Evolutionary conservation across 441 rosid genomes (phyloP).

Genomic region (Mallotus japonicus): DNA sequence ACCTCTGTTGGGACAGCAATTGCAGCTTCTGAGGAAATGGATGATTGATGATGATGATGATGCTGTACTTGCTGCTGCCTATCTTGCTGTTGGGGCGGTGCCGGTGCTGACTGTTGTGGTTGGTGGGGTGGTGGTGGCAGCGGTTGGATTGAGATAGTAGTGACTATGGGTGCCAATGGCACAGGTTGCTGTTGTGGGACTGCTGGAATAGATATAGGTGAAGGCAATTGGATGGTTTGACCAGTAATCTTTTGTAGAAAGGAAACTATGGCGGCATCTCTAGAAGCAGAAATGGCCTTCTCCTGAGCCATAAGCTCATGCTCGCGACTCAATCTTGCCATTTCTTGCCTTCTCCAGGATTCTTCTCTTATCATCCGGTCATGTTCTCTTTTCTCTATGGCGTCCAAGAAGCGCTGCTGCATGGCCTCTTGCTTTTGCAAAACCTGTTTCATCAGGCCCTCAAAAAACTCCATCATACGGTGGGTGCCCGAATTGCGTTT

Average conservation of each 20-base stretch:
- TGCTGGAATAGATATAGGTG: slow-evolving; percentile 27
- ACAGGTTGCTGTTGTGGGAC: slow-evolving; percentile 6
- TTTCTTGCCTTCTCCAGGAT: slow-evolving; percentile 70
- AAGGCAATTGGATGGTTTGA: slow-evolving; percentile 61
- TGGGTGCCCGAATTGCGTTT: slow-evolving; percentile 42
- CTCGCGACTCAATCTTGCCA: slow-evolving; percentile 53
- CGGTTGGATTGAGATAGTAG: slow-evolving; percentile 26
- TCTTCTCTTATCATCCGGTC: slow-evolving; percentile 67
- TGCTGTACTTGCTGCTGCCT: not conserved
- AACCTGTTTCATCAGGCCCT: slow-evolving; percentile 61
- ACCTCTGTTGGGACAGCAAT: slow-evolving; percentile 37
- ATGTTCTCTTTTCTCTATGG: slow-evolving; percentile 66
- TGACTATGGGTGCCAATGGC: slow-evolving; percentile 10
- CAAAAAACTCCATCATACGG: slow-evolving; percentile 66
- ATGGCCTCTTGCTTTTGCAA: slow-evolving; percentile 73
- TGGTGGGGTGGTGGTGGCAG: slow-evolving; percentile 5
- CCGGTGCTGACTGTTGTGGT: not conserved
- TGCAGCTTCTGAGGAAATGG: slow-evolving; percentile 28
- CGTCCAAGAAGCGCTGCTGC: slow-evolving; percentile 67
- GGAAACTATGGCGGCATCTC: slow-evolving; percentile 60
- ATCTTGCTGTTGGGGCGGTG: slow-evolving; percentile 27
- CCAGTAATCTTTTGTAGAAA: slow-evolving; percentile 70
- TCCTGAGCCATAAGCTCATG: slow-evolving; percentile 62
- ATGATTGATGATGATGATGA: slow-evolving; percentile 26
- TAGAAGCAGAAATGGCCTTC: slow-evolving; percentile 55